Evolutionary conservation across 2,329 filamentous ascomycete species (phyloP).

Genomic region (Akanthomyces muscarius): DNA sequence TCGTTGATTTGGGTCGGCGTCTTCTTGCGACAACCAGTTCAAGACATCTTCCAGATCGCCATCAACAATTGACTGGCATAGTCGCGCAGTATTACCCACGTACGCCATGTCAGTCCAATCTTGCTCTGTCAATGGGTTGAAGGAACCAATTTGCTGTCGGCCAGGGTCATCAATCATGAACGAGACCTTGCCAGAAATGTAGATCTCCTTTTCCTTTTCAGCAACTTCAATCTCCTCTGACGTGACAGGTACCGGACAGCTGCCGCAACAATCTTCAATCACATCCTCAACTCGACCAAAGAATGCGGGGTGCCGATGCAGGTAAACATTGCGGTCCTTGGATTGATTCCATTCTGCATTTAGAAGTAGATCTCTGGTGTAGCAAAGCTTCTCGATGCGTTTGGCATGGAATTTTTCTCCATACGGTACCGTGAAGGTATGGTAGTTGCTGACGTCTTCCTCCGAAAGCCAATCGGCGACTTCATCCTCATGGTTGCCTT

Average conservation of each 20-base stretch:
- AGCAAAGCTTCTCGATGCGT: conserved; percentile 77
- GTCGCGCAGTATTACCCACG: conserved; percentile 68
- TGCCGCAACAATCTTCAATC: conserved; percentile 76
- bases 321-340: conserved; percentile 68
- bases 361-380: conserved; percentile 74
- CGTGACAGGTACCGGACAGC: conserved; percentile 65
- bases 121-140: conserved; percentile 75
- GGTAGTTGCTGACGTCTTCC: conserved; percentile 73
- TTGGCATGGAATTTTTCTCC: conserved; percentile 58
- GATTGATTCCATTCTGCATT: conserved; percentile 84
- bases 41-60: conserved; percentile 65
- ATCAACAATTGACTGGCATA: conserved; percentile 80
- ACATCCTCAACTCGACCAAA: conserved; percentile 74
- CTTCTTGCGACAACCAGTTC: conserved; percentile 66
- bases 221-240: conserved; percentile 67
- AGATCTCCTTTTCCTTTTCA: conserved; percentile 69
- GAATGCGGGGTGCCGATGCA: conserved; percentile 83
- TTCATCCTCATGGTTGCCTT: conserved; percentile 73
- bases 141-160: conserved; percentile 65
- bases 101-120: conserved; percentile 94
- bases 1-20: conserved; percentile 65
- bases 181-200: conserved; percentile 66
- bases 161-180: conserved; percentile 82
- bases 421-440: conserved; percentile 71
- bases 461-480: conserved; percentile 78